Percentiles rank a stretch among this genome's conserved stretches.
Evolutionary conservation across 306 rosid species (phyloP).

Genomic region (Cicer judaicum): DNA sequence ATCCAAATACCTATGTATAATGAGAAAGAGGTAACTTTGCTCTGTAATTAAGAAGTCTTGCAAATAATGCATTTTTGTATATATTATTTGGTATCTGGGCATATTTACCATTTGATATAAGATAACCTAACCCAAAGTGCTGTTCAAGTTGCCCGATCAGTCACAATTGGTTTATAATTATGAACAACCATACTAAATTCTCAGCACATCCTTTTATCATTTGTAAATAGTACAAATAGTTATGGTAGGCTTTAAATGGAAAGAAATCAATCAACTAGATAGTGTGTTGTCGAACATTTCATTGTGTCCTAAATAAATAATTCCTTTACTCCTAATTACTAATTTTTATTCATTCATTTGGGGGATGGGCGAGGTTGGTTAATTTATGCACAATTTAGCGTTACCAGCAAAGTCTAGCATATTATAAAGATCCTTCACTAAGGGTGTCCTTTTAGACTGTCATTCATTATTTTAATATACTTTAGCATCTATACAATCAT

Average conservation of each 20-base stretch:
- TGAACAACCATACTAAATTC: constrained; percentile 30
- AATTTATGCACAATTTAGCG: constrained; percentile 1
- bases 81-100: constrained; percentile 17
- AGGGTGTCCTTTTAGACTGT: constrained; percentile 32
- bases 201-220: constrained; percentile 25
- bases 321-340: constrained; percentile 17
- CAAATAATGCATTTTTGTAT: constrained; percentile 2
- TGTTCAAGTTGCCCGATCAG: constrained; percentile 2
- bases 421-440: constrained; percentile 17
- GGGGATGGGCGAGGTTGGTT: not conserved
- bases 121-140: constrained; percentile 27
- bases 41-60: constrained; percentile 15
- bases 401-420: constrained; percentile 34
- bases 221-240: not conserved
- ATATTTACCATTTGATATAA: constrained; percentile 26
- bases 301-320: constrained; percentile 23
- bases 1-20: constrained; percentile 69
- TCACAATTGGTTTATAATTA: constrained; percentile 18
- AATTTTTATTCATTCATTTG: constrained; percentile 11
- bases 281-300: constrained; percentile 26
- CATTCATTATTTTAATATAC: constrained; percentile 22
- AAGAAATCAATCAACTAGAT: constrained; percentile 40
- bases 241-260: constrained; percentile 27
- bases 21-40: constrained; percentile 64
- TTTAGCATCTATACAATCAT: constrained; percentile 5